Conservation (phyloP, 2,329 filamentous ascomycete genomes). For the Fusarium nygamai region DNA sequence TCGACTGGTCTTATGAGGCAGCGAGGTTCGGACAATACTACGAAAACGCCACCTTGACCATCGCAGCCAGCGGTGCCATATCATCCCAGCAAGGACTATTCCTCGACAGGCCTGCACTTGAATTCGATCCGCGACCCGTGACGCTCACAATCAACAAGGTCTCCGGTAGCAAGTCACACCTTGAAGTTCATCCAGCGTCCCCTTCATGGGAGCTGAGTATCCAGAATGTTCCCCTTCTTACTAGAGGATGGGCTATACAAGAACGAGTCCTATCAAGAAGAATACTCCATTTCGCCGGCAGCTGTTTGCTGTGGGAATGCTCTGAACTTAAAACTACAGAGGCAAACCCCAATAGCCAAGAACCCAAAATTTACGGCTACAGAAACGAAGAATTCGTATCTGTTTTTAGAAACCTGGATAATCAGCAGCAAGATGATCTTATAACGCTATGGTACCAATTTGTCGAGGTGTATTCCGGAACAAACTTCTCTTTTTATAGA, state of each 20-base stretch:
- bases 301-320: not conserved
- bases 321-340: not conserved
- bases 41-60: not conserved
- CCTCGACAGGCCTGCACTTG: not conserved
- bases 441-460: not conserved
- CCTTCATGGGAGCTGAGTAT: not conserved
- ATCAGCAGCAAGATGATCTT: too few relatives aligned
- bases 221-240: not conserved
- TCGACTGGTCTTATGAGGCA: slow-evolving; percentile 2
- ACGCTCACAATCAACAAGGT: not conserved
- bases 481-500: not conserved
- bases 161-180: fast-evolving
- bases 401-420: not conserved
- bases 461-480: not conserved
- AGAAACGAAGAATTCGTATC: not conserved
- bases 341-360: not conserved
- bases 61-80: not conserved
- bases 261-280: not conserved
- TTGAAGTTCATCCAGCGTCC: not conserved
- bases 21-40: slow-evolving; percentile 7
- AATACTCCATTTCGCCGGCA: not conserved
- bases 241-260: not conserved
- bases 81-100: slow-evolving; percentile 2
- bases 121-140: not conserved
- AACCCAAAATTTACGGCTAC: fast-evolving